These are phyloP conservation scores for Amaranthus palmeri DNA, from an alignment of 148 eudicot genomes.

Conservation along the genomic window DNA sequence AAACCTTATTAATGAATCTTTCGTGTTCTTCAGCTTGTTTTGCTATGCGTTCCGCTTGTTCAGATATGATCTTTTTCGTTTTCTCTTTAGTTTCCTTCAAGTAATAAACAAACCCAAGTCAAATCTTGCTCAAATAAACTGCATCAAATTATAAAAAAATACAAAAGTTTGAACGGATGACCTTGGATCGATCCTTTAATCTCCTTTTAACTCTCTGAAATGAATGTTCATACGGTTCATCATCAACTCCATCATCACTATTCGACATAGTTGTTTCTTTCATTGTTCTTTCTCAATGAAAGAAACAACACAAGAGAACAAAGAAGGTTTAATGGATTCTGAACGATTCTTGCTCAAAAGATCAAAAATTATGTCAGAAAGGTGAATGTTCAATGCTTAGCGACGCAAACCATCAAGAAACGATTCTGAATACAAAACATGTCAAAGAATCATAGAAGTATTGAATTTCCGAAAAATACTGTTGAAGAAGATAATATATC, in stretches of 20 bases:
- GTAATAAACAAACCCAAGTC: conserved; percentile 13
- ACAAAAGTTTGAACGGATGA: not conserved
- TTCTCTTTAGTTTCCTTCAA: conserved; percentile 79
- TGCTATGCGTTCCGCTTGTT: conserved; percentile 83
- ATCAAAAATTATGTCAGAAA: too few relatives aligned
- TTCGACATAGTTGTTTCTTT: conserved; percentile 36
- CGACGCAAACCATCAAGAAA: too few relatives aligned
- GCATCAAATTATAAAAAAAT: not conserved
- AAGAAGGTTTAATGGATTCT: too few relatives aligned
- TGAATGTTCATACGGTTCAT: conserved; percentile 46
- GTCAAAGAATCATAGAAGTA: too few relatives aligned
- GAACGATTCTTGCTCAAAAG: too few relatives aligned
- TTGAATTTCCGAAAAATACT: too few relatives aligned
- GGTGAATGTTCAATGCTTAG: too few relatives aligned
- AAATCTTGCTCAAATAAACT: conserved; percentile 4
- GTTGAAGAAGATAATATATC: too few relatives aligned
- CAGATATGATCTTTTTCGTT: conserved; percentile 80
- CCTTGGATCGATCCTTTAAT: conserved; percentile 66
- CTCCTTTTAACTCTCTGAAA: conserved; percentile 40
- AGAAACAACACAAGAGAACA: too few relatives aligned
- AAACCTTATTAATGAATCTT: conserved; percentile 80
- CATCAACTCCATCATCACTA: conserved; percentile 52
- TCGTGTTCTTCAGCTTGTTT: conserved; percentile 96
- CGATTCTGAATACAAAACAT: too few relatives aligned
- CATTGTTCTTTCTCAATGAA: not conserved